Percentiles rank a stretch among this genome's conserved stretches.
These are phyloP conservation scores for Colletotrichum sp. DNA, from an alignment of 2,329 filamentous ascomycete species.

Conservation along the genomic window DNA sequence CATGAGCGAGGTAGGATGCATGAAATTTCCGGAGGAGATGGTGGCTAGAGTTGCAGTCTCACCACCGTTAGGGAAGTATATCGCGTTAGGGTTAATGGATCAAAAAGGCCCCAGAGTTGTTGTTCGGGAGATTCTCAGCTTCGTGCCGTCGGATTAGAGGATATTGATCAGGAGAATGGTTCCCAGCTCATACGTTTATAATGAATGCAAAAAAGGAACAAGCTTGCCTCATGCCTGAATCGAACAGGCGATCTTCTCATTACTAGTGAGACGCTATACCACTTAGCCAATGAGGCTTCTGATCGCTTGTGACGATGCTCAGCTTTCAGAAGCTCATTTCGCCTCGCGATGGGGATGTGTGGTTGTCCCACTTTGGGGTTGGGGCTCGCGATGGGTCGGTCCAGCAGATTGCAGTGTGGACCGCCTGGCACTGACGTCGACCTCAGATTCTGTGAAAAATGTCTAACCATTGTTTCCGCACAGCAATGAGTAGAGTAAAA, in stretches of 20 bases:
- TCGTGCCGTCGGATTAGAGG: neutral
- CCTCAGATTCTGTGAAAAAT: neutral
- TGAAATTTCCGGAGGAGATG: neutral
- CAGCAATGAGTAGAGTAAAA: neutral
- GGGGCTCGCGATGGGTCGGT: neutral
- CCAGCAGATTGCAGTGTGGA: neutral
- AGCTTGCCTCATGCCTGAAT: neutral
- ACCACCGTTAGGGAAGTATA: neutral
- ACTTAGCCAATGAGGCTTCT: conserved; percentile 1
- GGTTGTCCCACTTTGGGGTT: neutral
- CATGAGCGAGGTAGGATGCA: neutral
- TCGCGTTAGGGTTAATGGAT: neutral
- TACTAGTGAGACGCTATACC: conserved; percentile 8
- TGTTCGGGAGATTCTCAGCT: neutral
- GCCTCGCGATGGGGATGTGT: neutral
- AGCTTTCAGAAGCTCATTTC: neutral
- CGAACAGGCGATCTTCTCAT: conserved; percentile 10
- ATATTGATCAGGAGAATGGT: neutral
- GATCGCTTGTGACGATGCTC: accelerated
- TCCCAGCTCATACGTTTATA: neutral
- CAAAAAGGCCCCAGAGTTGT: neutral
- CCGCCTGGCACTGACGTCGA: neutral
- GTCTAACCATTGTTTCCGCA: neutral
- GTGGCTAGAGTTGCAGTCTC: neutral
- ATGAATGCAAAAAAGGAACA: neutral